These are phyloP conservation scores for Articulospora tetracladia DNA, from an alignment of 495 filamentous ascomycete genomes.

Conservation along the genomic window DNA sequence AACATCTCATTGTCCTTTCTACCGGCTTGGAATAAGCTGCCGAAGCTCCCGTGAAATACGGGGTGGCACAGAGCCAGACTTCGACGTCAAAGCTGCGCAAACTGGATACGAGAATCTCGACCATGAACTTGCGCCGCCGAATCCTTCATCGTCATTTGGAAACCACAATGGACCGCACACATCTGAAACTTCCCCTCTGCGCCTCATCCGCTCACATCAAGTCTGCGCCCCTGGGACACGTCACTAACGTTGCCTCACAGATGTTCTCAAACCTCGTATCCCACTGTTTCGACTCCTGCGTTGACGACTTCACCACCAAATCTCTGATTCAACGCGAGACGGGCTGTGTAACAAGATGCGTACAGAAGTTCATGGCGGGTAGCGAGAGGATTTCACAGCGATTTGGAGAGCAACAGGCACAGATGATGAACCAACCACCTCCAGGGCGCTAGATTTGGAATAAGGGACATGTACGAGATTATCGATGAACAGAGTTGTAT, in stretches of 20 bases:
- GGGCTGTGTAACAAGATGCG: slow-evolving; percentile 86
- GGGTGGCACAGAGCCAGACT: not conserved
- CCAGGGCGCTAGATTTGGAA: slow-evolving; percentile 15
- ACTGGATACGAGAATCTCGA: not conserved
- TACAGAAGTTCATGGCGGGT: slow-evolving; percentile 89
- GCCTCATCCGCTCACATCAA: no score
- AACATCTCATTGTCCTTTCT: not conserved
- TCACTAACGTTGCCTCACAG: slow-evolving; percentile 40
- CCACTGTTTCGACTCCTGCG: slow-evolving; percentile 92
- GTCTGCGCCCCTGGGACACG: no score
- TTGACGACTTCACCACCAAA: slow-evolving; percentile 98
- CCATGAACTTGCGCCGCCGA: no score
- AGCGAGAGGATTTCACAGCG: slow-evolving; percentile 81
- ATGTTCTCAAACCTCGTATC: slow-evolving; percentile 97
- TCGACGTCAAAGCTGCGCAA: not conserved
- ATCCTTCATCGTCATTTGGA: not conserved
- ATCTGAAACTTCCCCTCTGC: not conserved
- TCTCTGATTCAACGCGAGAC: slow-evolving; percentile 81
- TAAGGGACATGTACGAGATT: not conserved
- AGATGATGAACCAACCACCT: slow-evolving; percentile 55
- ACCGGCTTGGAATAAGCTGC: not conserved
- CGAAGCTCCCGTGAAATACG: not conserved
- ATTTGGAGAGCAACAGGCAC: slow-evolving; percentile 91
- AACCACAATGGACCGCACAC: not conserved
- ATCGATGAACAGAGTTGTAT: no score